phyloP scores from a whole-genome alignment of 139 green algal species.

The Auxenochlorella protothecoides region DNA sequence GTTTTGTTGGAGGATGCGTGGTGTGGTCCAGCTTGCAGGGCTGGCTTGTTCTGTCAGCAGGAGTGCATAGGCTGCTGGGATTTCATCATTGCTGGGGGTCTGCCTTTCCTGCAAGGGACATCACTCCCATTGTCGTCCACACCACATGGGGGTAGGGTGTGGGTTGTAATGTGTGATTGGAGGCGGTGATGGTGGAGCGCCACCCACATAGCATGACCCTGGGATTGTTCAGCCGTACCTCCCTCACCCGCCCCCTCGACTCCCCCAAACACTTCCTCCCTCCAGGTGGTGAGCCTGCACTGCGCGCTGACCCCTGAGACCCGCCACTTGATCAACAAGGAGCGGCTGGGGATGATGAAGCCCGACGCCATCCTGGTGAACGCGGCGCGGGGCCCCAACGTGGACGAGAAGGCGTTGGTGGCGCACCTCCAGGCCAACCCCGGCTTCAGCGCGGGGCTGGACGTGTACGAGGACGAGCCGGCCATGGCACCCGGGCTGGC shows the following conservation, averaged over 20 bases:
- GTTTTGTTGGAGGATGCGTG: too few species aligned
- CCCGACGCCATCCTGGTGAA: constrained; percentile 87
- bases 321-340: constrained; percentile 86
- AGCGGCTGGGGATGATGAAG: constrained; percentile 92
- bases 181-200: too few species aligned
- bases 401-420: constrained; percentile 92
- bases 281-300: constrained; percentile 80
- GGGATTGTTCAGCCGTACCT: too few species aligned
- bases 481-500: constrained; percentile 85
- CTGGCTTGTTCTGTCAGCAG: too few species aligned
- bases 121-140: too few species aligned
- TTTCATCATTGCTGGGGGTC: too few species aligned
- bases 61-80: too few species aligned
- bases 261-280: neutral
- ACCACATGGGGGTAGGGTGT: too few species aligned
- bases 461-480: constrained; percentile 98
- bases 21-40: constrained; percentile 2
- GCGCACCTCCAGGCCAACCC: constrained; percentile 87
- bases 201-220: too few species aligned
- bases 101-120: too few species aligned
- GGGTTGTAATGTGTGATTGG: too few species aligned
- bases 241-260: neutral
- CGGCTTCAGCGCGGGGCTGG: constrained; percentile 74
- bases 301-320: constrained; percentile 86
- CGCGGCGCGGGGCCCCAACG: constrained; percentile 72